Conservation (phyloP, 208 protist species). For the Acanthamoeba lenticulata region DNA sequence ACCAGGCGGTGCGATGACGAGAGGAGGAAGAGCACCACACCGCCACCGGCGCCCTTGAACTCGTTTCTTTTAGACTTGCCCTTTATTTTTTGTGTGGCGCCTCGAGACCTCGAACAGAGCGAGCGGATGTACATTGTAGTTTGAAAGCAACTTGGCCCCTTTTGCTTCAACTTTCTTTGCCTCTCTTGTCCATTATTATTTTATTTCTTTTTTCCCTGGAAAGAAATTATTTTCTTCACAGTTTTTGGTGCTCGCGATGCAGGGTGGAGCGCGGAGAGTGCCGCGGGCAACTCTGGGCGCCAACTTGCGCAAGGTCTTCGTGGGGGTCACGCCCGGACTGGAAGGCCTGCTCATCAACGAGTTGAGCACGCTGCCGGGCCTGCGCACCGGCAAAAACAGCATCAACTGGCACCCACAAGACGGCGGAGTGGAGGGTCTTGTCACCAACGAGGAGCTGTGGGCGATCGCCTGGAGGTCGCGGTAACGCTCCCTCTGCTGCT, state of each 20-base stretch:
- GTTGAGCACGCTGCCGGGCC: neutral
- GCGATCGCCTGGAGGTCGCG: slow-evolving; percentile 32
- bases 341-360: slow-evolving; percentile 1
- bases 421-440: slow-evolving; percentile 47
- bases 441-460: slow-evolving; percentile 38
- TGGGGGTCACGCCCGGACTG: slow-evolving; percentile 28
- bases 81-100: neutral
- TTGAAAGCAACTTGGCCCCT: neutral
- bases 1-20: too few species aligned
- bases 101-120: neutral
- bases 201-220: too few species aligned
- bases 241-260: too few species aligned
- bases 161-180: too few species aligned
- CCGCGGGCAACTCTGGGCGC: too few species aligned
- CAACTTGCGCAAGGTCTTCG: slow-evolving; percentile 22
- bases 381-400: neutral
- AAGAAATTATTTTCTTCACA: too few species aligned
- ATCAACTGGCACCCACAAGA: slow-evolving; percentile 42
- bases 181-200: too few species aligned
- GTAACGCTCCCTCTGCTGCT: neutral
- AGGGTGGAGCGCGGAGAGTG: too few species aligned
- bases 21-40: too few species aligned
- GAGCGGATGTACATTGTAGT: neutral
- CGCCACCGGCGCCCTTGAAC: too few species aligned
- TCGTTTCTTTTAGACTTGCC: too few species aligned